Conservation (phyloP, 2,329 filamentous ascomycete genomes). For the Fusarium sp. region DNA sequence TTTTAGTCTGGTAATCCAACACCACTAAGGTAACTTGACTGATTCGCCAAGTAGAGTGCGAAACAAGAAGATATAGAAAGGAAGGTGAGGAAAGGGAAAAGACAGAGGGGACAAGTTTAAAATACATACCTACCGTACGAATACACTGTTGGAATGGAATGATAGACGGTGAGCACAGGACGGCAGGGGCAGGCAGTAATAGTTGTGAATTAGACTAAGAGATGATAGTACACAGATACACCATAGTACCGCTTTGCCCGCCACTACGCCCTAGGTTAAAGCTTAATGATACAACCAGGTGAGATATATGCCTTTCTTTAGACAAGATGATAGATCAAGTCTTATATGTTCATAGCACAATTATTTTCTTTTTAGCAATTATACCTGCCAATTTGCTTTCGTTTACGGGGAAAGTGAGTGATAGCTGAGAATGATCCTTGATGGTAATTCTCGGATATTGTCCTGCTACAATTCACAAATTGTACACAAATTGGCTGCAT, state of each 20-base stretch:
- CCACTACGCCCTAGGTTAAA: not conserved
- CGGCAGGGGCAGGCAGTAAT: not conserved
- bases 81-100: not conserved
- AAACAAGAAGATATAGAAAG: not conserved
- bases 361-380: not conserved
- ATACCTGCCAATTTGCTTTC: not conserved
- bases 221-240: not conserved
- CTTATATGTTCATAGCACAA: not conserved
- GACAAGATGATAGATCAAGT: not conserved
- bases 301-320: not conserved
- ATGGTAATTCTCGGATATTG: conserved; percentile 33
- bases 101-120: not conserved
- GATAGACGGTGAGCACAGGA: conserved; percentile 4
- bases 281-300: not conserved
- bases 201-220: not conserved
- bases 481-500: not conserved
- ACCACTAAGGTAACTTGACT: not conserved
- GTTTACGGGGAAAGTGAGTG: not conserved
- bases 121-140: not conserved
- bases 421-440: not conserved
- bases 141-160: conserved; percentile 18
- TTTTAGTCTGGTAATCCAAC: not conserved
- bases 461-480: conserved; percentile 32
- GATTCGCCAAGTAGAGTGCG: not conserved
- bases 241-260: not conserved